phyloP scores from a whole-genome alignment of 768 basidiomycete species.

The Boletellus emodensis region DNA sequence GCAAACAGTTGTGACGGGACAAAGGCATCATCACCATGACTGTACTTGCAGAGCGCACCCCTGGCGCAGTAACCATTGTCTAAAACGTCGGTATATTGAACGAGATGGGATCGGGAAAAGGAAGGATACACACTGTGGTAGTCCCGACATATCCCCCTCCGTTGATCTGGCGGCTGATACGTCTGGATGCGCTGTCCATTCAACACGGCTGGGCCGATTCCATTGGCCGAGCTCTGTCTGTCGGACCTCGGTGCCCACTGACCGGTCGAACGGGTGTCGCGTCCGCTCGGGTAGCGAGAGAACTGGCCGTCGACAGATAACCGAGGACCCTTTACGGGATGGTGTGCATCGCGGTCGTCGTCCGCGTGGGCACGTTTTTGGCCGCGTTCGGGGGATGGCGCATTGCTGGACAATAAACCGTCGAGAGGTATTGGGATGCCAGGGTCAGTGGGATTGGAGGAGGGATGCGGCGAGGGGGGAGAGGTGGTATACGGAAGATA shows the following conservation, averaged over 20 bases:
- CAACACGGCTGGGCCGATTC: constrained; percentile 17
- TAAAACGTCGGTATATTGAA: constrained; percentile 30
- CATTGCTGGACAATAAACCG: constrained; percentile 46
- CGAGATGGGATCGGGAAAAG: constrained; percentile 2
- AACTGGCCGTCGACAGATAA: constrained; percentile 62
- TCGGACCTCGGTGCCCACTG: constrained; percentile 40
- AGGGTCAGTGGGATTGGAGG: constrained; percentile 42
- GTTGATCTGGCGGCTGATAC: constrained; percentile 70
- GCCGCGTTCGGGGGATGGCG: constrained; percentile 47
- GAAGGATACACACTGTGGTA: constrained; percentile 73
- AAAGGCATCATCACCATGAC: constrained; percentile 87
- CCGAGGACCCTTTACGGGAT: constrained; percentile 69
- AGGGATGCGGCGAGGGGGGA: constrained; percentile 32
- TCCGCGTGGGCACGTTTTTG: constrained; percentile 64
- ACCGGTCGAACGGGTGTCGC: constrained; percentile 37
- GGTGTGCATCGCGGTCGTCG: constrained; percentile 57
- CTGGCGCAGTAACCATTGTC: constrained; percentile 90
- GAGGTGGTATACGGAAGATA: constrained; percentile 70
- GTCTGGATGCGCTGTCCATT: constrained; percentile 51
- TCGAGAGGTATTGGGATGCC: constrained; percentile 84
- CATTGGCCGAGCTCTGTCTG: constrained; percentile 24
- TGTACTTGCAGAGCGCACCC: constrained; percentile 86
- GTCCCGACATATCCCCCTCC: constrained; percentile 80
- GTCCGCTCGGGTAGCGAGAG: constrained; percentile 53
- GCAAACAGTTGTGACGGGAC: constrained; percentile 67